Conservation (phyloP, 768 basidiomycete genomes). For the Infundibulicybe gibba region DNA sequence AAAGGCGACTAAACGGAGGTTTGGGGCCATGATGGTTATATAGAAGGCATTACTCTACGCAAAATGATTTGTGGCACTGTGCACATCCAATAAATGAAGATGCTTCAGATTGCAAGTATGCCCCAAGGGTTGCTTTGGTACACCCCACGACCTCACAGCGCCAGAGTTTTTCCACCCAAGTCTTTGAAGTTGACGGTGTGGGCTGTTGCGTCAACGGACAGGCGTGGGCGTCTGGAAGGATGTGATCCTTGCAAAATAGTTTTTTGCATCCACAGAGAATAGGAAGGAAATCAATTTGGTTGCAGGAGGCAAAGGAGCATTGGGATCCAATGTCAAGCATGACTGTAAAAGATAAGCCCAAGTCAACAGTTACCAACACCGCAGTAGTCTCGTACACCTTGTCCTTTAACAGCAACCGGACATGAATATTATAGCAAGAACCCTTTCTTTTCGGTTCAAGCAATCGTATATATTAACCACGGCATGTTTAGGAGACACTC, state of each 20-base stretch:
- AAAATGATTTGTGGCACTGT: slow-evolving; percentile 56
- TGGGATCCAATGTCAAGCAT: slow-evolving; percentile 57
- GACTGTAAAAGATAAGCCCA: slow-evolving; percentile 26
- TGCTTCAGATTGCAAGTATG: slow-evolving; percentile 24
- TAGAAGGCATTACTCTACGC: slow-evolving; percentile 47
- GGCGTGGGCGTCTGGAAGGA: slow-evolving; percentile 52
- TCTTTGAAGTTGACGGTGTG: neutral
- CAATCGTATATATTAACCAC: slow-evolving; percentile 3
- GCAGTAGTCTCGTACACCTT: too few relatives aligned
- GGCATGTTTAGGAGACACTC: slow-evolving; percentile 71
- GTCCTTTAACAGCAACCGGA: slow-evolving; percentile 11
- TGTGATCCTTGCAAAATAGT: slow-evolving; percentile 64
- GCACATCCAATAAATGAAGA: slow-evolving; percentile 37
- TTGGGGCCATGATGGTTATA: neutral
- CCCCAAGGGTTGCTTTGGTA: slow-evolving; percentile 49
- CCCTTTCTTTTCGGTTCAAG: neutral
- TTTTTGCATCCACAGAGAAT: slow-evolving; percentile 59
- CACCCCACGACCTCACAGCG: slow-evolving; percentile 53
- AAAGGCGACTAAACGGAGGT: slow-evolving; percentile 9
- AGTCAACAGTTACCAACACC: neutral
- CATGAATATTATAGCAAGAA: slow-evolving; percentile 80
- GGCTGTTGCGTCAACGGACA: slow-evolving; percentile 31
- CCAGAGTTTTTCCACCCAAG: slow-evolving; percentile 27
- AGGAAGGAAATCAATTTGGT: slow-evolving; percentile 72
- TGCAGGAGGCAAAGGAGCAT: slow-evolving; percentile 61